phyloP scores from a whole-genome alignment of 2,329 filamentous ascomycete genomes.

The Paramyrothecium roridum region DNA sequence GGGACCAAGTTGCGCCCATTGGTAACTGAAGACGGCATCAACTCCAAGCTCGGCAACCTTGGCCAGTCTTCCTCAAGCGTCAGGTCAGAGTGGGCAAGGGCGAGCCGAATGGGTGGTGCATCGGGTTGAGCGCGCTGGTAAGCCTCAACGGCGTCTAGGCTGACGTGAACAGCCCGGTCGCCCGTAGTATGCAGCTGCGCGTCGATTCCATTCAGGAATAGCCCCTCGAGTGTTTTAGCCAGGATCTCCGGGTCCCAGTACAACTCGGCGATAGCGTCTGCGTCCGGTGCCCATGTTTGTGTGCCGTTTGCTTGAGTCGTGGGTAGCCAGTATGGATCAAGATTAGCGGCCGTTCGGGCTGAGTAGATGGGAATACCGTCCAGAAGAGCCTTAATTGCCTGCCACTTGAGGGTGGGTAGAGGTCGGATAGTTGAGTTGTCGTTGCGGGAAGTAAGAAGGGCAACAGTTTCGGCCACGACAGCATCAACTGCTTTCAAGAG shows the following conservation, averaged over 20 bases:
- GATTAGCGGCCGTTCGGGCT: constrained; percentile 19
- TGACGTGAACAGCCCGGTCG: constrained; percentile 17
- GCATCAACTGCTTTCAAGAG: constrained; percentile 6
- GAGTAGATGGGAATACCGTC: constrained; percentile 23
- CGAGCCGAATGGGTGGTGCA: constrained; percentile 14
- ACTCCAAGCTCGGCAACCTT: constrained; percentile 18
- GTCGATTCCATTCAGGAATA: constrained; percentile 15
- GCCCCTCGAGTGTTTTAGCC: constrained; percentile 14
- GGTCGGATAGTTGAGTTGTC: constrained; percentile 10
- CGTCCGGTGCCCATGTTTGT: constrained; percentile 4
- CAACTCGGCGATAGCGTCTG: constrained; percentile 1
- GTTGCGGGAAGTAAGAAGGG: constrained; percentile 4
- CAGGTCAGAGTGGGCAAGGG: constrained; percentile 19
- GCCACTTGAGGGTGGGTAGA: constrained; percentile 20
- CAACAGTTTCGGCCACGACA: constrained; percentile 9
- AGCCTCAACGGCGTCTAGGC: constrained; percentile 16
- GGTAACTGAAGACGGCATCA: constrained; percentile 19
- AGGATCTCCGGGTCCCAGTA: constrained; percentile 21
- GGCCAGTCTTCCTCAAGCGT: constrained; percentile 16
- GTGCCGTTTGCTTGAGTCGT: constrained; percentile 2
- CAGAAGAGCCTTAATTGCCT: constrained; percentile 21
- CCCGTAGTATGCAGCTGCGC: constrained; percentile 19
- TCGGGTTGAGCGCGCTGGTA: constrained; percentile 11
- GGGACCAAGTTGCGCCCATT: constrained; percentile 22
- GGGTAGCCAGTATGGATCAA: constrained; percentile 20